phyloP scores from a whole-genome alignment of 2,329 filamentous ascomycete genomes.

The Sporothrix mexicana region DNA sequence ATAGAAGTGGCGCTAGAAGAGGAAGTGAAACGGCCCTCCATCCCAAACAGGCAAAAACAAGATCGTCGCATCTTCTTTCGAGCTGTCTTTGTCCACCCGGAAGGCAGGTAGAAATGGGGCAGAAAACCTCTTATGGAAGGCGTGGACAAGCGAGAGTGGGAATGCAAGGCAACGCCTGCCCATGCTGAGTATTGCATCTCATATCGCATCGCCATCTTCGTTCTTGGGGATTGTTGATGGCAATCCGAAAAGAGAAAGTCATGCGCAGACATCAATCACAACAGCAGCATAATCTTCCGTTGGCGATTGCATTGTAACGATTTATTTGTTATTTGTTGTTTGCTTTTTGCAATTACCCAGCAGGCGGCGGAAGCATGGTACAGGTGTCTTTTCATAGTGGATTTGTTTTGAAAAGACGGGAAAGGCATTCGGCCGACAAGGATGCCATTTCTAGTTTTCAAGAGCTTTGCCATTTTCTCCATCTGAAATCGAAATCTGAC shows the following conservation, averaged over 20 bases:
- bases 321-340: too few relatives aligned
- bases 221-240: too few relatives aligned
- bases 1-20: slow-evolving; percentile 14
- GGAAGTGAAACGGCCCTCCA: background rate
- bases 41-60: background rate
- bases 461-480: background rate
- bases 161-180: background rate
- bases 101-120: too few relatives aligned
- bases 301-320: too few relatives aligned
- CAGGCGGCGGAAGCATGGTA: background rate
- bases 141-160: background rate
- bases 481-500: background rate
- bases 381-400: too few relatives aligned
- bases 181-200: too few relatives aligned
- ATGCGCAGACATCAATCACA: too few relatives aligned
- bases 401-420: too few relatives aligned
- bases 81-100: background rate
- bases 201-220: too few relatives aligned
- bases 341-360: background rate
- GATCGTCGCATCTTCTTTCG: background rate
- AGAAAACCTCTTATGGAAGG: too few relatives aligned
- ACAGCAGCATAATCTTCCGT: too few relatives aligned
- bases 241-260: too few relatives aligned
- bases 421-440: background rate
- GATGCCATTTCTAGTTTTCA: background rate